Conservation (phyloP, 192 early-diverging fungal genomes). For the Podila horticola region DNA sequence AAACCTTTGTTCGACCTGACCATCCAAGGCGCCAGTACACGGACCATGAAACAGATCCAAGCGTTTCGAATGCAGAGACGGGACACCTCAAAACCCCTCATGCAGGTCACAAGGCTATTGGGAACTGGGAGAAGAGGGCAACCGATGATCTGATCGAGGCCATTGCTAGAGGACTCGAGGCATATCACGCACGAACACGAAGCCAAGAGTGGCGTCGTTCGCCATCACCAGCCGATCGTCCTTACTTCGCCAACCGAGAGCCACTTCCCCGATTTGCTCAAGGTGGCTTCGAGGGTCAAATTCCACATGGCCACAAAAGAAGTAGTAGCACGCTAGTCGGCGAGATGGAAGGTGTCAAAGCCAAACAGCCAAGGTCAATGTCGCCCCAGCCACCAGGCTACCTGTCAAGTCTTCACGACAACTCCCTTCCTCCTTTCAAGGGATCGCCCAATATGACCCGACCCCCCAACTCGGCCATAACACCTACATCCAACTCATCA, state of each 20-base stretch:
- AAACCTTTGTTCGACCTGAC: background rate
- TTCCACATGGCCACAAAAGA: too few species aligned
- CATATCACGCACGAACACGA: conserved; percentile 20
- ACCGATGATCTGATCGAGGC: conserved; percentile 17
- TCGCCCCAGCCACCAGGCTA: too few species aligned
- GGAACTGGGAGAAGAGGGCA: background rate
- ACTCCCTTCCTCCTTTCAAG: too few species aligned
- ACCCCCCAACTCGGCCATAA: too few species aligned
- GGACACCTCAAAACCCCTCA: background rate
- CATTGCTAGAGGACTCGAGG: conserved; percentile 22
- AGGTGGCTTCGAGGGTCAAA: too few species aligned
- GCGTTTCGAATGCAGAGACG: background rate
- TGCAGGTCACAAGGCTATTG: background rate
- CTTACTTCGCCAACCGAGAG: conserved; percentile 1
- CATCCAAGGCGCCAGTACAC: background rate
- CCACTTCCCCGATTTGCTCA: too few species aligned
- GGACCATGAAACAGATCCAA: background rate
- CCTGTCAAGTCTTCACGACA: too few species aligned
- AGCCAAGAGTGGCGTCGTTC: background rate
- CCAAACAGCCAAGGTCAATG: too few species aligned
- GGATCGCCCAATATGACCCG: too few species aligned
- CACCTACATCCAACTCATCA: background rate
- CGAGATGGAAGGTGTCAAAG: too few species aligned
- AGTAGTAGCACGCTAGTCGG: too few species aligned
- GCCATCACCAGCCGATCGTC: background rate